Conservation (phyloP, 805 yeast species). For the Kazachstania viticola region DNA sequence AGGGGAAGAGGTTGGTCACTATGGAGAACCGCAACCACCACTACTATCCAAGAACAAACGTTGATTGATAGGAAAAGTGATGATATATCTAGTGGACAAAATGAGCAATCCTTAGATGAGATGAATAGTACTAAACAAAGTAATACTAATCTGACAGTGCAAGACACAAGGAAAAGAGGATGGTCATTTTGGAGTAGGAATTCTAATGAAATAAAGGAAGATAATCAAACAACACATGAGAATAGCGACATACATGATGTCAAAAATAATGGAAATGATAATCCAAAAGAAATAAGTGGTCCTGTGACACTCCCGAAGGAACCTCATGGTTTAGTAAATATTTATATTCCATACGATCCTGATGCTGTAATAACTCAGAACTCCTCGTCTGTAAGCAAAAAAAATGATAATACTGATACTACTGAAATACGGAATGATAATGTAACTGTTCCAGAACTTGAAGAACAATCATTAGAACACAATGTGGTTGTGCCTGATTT, state of each 20-base stretch:
- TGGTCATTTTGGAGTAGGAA: conserved; percentile 9
- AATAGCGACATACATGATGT: too few relatives aligned
- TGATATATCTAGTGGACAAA: neutral
- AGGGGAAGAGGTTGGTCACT: conserved; percentile 12
- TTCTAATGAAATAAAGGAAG: neutral
- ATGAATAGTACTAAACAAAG: neutral
- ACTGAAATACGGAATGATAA: too few relatives aligned
- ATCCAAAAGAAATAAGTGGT: neutral
- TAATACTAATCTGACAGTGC: neutral
- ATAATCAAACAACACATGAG: neutral
- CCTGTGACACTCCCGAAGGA: conserved; percentile 1
- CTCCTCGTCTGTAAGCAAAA: conserved; percentile 3
- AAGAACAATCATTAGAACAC: conserved; percentile 6
- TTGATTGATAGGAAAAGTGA: too few relatives aligned
- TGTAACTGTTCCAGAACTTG: too few relatives aligned
- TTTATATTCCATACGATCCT: conserved; percentile 10
- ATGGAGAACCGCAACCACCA: neutral
- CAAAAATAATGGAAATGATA: too few relatives aligned
- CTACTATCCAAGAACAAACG: too few relatives aligned
- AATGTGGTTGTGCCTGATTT: conserved; percentile 24
- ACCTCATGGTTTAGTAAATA: conserved; percentile 7
- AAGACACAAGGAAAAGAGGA: conserved; percentile 1
- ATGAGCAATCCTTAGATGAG: neutral
- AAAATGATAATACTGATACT: conserved; percentile 3
- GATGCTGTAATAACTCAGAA: conserved; percentile 16